phyloP scores from a whole-genome alignment of 2,329 filamentous ascomycete species.

The Albophoma yamanashiensis region DNA sequence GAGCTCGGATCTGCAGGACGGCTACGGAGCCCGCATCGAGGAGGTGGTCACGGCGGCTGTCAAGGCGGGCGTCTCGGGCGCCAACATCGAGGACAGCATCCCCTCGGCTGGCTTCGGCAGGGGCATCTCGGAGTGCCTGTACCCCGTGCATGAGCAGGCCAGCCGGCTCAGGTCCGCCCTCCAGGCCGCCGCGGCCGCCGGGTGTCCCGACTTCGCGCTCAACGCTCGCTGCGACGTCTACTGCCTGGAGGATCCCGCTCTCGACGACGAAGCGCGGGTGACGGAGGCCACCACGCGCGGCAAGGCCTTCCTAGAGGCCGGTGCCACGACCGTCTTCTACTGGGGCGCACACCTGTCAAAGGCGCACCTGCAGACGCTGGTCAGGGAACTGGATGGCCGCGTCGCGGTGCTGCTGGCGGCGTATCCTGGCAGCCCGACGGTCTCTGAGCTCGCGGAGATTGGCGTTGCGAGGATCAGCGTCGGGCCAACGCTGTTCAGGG shows the following conservation, averaged over 20 bases:
- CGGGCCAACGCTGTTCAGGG: slow-evolving; percentile 34
- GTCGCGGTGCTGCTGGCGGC: slow-evolving; percentile 35
- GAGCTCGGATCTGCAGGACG: slow-evolving; percentile 50
- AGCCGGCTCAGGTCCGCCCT: slow-evolving; percentile 32
- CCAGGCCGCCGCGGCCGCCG: slow-evolving; percentile 29
- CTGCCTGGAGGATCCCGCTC: slow-evolving; percentile 16
- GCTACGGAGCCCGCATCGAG: slow-evolving; percentile 37
- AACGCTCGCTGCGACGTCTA: slow-evolving; percentile 50
- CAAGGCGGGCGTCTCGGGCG: slow-evolving; percentile 41
- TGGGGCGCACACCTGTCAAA: slow-evolving; percentile 42
- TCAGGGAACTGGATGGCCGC: slow-evolving; percentile 34
- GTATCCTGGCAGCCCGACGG: slow-evolving; percentile 26
- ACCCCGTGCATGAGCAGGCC: slow-evolving; percentile 32
- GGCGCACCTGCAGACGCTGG: slow-evolving; percentile 35
- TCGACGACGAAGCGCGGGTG: slow-evolving; percentile 23
- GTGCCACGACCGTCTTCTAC: slow-evolving; percentile 49
- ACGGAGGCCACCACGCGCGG: slow-evolving; percentile 41
- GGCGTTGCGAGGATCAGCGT: slow-evolving; percentile 46
- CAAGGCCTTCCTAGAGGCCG: slow-evolving; percentile 44
- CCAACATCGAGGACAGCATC: slow-evolving; percentile 46
- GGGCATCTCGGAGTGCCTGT: slow-evolving; percentile 20
- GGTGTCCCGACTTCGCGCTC: slow-evolving; percentile 43
- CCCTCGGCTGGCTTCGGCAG: slow-evolving; percentile 22
- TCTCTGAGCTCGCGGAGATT: slow-evolving; percentile 31
- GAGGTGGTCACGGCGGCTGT: slow-evolving; percentile 34